Conservation (phyloP, 495 filamentous ascomycete species). For the Hypoxylon crocopeplum region DNA sequence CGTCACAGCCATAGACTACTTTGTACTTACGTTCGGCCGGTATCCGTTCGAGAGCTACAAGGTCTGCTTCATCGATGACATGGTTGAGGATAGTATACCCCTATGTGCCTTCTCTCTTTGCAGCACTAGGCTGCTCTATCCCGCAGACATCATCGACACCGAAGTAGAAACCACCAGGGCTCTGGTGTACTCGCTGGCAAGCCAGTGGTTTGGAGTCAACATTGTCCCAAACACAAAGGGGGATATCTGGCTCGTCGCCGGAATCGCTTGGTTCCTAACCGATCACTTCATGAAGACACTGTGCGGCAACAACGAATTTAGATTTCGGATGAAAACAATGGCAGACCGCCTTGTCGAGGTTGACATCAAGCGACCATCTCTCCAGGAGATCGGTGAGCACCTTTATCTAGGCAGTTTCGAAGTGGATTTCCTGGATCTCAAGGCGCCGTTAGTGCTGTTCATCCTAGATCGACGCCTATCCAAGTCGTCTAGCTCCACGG, state of each 20-base stretch:
- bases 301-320: constrained; percentile 92
- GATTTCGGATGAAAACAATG: constrained; percentile 86
- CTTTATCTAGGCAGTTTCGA: constrained; percentile 82
- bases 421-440: constrained; percentile 87
- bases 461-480: constrained; percentile 89
- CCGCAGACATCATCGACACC: constrained; percentile 79
- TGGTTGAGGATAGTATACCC: constrained; percentile 71
- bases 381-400: constrained; percentile 78
- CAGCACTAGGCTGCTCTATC: constrained; percentile 84
- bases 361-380: constrained; percentile 81
- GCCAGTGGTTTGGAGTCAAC: constrained; percentile 91
- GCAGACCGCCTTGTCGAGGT: constrained; percentile 81
- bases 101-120: constrained; percentile 86
- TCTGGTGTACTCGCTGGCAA: constrained; percentile 83
- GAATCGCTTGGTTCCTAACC: constrained; percentile 91
- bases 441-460: constrained; percentile 89
- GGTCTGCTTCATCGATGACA: constrained; percentile 91
- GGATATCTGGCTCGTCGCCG: constrained; percentile 93
- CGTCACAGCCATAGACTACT: constrained; percentile 77
- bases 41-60: constrained; percentile 91
- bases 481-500: constrained; percentile 83
- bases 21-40: constrained; percentile 80
- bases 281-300: constrained; percentile 87
- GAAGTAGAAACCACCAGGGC: constrained; percentile 78
- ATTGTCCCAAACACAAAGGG: constrained; percentile 77